Base-by-base conservation (phyloP, 2,329 filamentous ascomycete species). In the Ophiocordyceps camponoti-rufipedis region DNA sequence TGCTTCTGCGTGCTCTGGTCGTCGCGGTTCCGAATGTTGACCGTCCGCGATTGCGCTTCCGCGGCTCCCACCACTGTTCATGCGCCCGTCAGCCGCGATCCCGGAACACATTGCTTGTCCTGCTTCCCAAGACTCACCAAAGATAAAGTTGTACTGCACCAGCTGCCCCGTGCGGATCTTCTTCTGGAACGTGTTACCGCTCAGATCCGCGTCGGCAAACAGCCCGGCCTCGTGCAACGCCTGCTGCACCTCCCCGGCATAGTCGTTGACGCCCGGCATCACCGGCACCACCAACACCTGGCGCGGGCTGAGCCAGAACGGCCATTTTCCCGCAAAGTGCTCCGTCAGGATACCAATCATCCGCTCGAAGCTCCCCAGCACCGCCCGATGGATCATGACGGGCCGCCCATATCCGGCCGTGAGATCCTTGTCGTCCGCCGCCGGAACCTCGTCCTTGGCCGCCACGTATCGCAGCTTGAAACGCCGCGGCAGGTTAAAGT, bases 341-440 rank as follows among this genome's bases (percentile, higher is more conserved):
- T 94, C 87, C 46, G 91, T 89, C 39, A 94, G 63, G 13, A 94
- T 68, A 4, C 86, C 86, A 72, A 94, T 80, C 49, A 94, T 77
- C 42, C 87, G 74, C 62, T 94, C 86, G 5, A 93, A 72, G 0
- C 84, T 91, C 14, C 86, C 86, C 45, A 93, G 71, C 33, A 94
- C 82, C 13, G 87, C 86, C 44, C 86, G 77, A 58, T 94, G 86
- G 45, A 94, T 80, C 56, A 94, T 74, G 33, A 94, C 85, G 0
- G 87, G 86, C 2, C 62, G 57, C 4, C 80, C 80, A 1, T 69
- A 66, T n/a, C 79, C 81, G 13, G 69, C 70, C 16, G 65, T 59
- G 0, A 65, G 64, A 9, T 75, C 59, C 32, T 70, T 55, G 3
- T 58, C 59, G 0, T 69, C 57, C 47, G 78, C 70, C 0, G 62